These are phyloP conservation scores for Crepidotus variabilis DNA, from an alignment of 768 basidiomycete genomes.

Conservation along the genomic window DNA sequence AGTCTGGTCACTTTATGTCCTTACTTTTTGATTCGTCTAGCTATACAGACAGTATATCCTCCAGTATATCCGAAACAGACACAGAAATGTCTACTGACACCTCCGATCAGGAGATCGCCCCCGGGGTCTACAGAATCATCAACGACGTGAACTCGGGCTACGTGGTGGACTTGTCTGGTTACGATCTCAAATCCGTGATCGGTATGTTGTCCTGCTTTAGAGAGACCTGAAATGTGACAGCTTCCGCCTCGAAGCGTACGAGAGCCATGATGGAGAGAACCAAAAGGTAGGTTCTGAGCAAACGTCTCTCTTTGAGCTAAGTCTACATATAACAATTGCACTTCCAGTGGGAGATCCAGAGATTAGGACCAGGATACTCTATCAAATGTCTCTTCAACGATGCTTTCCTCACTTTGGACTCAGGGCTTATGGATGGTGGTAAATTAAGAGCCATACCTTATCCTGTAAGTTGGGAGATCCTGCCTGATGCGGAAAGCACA, in stretches of 20 bases:
- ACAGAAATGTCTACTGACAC: not conserved
- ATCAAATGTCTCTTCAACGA: conserved; percentile 22
- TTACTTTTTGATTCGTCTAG: not conserved
- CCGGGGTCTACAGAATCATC: conserved; percentile 19
- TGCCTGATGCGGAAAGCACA: conserved; percentile 15
- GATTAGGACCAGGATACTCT: conserved; percentile 27
- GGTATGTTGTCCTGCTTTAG: not conserved
- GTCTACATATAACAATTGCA: not conserved
- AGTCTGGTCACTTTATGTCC: too few relatives aligned
- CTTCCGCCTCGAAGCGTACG: conserved; percentile 1
- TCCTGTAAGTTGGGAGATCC: conserved; percentile 29
- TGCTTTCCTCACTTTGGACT: conserved; percentile 24
- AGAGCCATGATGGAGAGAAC: conserved; percentile 21
- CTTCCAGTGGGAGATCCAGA: conserved; percentile 26
- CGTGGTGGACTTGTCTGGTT: conserved; percentile 19
- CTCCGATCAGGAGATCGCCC: conserved; percentile 2
- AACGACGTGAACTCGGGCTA: conserved; percentile 10
- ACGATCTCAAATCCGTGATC: conserved; percentile 14
- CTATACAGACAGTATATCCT: not conserved
- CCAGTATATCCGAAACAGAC: not conserved
- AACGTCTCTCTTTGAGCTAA: too few relatives aligned
- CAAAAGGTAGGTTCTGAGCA: conserved; percentile 18
- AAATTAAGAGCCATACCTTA: conserved; percentile 21
- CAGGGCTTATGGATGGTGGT: conserved; percentile 14
- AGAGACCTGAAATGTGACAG: too few relatives aligned